A percentile compares a stretch with the other conserved stretches of the same genome.
Evolutionary conservation across 441 rosid species (phyloP).

Genomic region (Erysimum pusillum): DNA sequence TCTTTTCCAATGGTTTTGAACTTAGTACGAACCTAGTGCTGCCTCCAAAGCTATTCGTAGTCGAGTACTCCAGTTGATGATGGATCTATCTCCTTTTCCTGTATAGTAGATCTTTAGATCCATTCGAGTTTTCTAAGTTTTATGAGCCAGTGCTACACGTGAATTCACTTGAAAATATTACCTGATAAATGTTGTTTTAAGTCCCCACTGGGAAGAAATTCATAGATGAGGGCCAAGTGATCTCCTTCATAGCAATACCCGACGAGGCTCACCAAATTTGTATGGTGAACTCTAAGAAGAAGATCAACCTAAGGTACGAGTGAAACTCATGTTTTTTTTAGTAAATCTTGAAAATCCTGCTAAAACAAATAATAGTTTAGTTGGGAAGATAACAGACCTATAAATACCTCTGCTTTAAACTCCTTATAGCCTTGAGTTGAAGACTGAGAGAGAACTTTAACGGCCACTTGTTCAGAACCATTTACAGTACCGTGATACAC

Average conservation of each 20-base stretch:
- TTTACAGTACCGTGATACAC: conserved; percentile 40
- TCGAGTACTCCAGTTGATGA: conserved; percentile 27
- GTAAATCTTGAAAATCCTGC: background rate
- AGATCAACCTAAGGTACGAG: conserved; percentile 43
- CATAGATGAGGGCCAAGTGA: conserved; percentile 52
- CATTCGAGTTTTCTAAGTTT: background rate
- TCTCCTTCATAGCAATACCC: conserved; percentile 53
- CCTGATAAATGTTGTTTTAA: conserved; percentile 35
- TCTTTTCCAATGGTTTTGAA: background rate
- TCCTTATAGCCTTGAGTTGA: conserved; percentile 41
- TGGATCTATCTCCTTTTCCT: conserved; percentile 41
- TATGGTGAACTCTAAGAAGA: conserved; percentile 54
- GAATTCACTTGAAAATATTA: background rate
- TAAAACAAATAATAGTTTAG: background rate
- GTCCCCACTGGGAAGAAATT: conserved; percentile 47
- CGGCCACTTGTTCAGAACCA: conserved; percentile 30
- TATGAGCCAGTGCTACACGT: background rate
- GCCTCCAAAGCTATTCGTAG: conserved; percentile 48
- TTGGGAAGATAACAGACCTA: conserved; percentile 4
- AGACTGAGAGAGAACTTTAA: conserved; percentile 38
- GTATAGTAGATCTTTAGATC: background rate
- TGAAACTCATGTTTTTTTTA: background rate
- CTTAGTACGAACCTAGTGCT: conserved; percentile 49
- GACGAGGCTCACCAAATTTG: conserved; percentile 46
- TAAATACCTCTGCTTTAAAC: conserved; percentile 39